phyloP scores from a whole-genome alignment of 257 asterid species.

The Mentha longifolia region DNA sequence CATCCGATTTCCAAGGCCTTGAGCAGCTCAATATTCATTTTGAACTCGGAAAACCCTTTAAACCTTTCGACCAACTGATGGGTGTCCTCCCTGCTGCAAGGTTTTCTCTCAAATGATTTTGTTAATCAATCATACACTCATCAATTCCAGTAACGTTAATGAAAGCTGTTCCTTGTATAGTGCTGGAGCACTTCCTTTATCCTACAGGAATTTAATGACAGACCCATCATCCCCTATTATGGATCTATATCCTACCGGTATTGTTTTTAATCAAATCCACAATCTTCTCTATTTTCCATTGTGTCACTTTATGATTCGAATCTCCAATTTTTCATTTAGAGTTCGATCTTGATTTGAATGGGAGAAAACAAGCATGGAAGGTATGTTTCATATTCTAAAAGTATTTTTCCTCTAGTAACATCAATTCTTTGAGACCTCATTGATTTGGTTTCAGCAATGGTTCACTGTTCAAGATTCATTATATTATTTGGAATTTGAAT shows the following conservation, averaged over 20 bases:
- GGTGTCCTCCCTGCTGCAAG: slow-evolving; percentile 82
- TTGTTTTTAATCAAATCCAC: neutral
- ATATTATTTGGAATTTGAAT: slow-evolving; percentile 8
- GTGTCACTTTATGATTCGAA: slow-evolving; percentile 19
- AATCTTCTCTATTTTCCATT: neutral
- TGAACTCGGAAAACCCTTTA: slow-evolving; percentile 64
- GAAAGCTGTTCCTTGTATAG: slow-evolving; percentile 39
- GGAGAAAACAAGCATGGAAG: slow-evolving; percentile 66
- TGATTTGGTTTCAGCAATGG: neutral
- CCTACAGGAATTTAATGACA: slow-evolving; percentile 59
- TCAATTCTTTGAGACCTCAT: neutral
- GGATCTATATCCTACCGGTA: slow-evolving; percentile 72
- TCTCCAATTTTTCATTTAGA: slow-evolving; percentile 40
- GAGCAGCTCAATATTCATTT: slow-evolving; percentile 49
- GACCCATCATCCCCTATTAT: slow-evolving; percentile 63
- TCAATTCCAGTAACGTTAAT: slow-evolving; percentile 25
- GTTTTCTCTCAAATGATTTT: slow-evolving; percentile 34
- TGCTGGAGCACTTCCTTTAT: slow-evolving; percentile 66
- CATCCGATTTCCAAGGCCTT: slow-evolving; percentile 60
- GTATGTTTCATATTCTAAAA: slow-evolving; percentile 32
- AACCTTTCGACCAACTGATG: slow-evolving; percentile 75
- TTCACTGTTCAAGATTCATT: slow-evolving; percentile 2
- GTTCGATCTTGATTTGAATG: slow-evolving; percentile 68
- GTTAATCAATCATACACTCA: neutral
- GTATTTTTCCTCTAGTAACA: slow-evolving; percentile 7